Conservation (phyloP, 2,329 filamentous ascomycete genomes). For the Allantophomopsis lycopodina region DNA sequence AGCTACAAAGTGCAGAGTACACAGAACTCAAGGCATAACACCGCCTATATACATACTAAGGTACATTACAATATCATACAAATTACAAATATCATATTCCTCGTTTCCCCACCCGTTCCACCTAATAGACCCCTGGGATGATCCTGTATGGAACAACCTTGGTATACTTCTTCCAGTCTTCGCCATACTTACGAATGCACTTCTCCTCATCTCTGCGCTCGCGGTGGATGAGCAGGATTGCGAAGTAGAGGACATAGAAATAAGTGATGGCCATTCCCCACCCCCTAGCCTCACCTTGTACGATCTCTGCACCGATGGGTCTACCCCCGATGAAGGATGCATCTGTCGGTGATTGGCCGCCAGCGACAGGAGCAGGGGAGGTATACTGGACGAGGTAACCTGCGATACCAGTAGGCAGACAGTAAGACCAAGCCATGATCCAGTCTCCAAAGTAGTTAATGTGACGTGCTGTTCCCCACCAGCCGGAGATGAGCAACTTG, state of each 20-base stretch:
- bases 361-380: conserved; percentile 31
- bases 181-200: conserved; percentile 81
- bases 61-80: too few relatives aligned
- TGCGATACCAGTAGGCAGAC: conserved; percentile 70
- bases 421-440: conserved; percentile 87
- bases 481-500: conserved; percentile 70
- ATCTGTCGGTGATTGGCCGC: conserved; percentile 29
- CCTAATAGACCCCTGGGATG: conserved; percentile 69
- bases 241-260: conserved; percentile 92
- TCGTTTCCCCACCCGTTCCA: not conserved
- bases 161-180: conserved; percentile 84
- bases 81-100: too few relatives aligned
- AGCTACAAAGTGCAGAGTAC: too few relatives aligned
- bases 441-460: conserved; percentile 96
- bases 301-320: conserved; percentile 47
- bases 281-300: conserved; percentile 60
- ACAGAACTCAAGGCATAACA: too few relatives aligned
- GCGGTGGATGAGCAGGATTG: conserved; percentile 70
- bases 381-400: conserved; percentile 58
- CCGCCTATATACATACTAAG: too few relatives aligned
- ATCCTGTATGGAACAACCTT: conserved; percentile 71
- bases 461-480: conserved; percentile 87
- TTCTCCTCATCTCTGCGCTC: conserved; percentile 83
- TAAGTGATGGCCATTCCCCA: conserved; percentile 86
- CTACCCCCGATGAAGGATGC: conserved; percentile 35